Percentiles rank a stretch among this genome's conserved stretches.
Evolutionary conservation across 2,329 filamentous ascomycete species (phyloP).

Genomic region (Albophoma yamanashiensis): DNA sequence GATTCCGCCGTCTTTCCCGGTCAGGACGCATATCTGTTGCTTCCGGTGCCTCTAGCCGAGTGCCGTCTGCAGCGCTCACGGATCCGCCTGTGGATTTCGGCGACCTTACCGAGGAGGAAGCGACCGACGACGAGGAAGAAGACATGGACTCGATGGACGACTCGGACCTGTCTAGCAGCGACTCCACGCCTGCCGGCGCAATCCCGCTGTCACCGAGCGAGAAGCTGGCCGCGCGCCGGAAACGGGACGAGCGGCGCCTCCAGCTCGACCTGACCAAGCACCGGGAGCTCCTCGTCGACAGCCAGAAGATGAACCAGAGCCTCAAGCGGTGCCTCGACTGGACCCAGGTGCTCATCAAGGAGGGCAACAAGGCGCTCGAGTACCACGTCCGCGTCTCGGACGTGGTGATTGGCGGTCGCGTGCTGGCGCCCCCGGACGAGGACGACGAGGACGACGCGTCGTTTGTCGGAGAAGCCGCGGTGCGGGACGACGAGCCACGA

Average conservation of each 20-base stretch:
- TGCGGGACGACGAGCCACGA: conserved; percentile 11
- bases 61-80: conserved; percentile 31
- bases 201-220: conserved; percentile 29
- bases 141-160: conserved; percentile 43
- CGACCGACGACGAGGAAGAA: conserved; percentile 31
- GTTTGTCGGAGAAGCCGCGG: conserved; percentile 8
- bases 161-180: conserved; percentile 33
- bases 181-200: conserved; percentile 14
- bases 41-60: conserved; percentile 33
- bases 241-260: conserved; percentile 72
- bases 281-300: conserved; percentile 77
- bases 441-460: conserved; percentile 25
- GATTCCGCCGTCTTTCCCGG: conserved; percentile 77
- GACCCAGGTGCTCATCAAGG: conserved; percentile 83
- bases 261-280: conserved; percentile 80
- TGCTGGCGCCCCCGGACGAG: conserved; percentile 60
- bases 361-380: conserved; percentile 77
- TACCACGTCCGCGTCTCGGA: conserved; percentile 74
- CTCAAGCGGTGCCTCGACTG: conserved; percentile 80
- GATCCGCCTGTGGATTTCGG: conserved; percentile 30
- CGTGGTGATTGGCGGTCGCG: conserved; percentile 69
- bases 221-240: conserved; percentile 34
- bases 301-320: conserved; percentile 91
- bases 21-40: conserved; percentile 61
- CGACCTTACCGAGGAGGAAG: conserved; percentile 34